Evolutionary conservation across 768 basidiomycete genomes (phyloP).

Genomic region (Pilatotrama ljubarskyi): DNA sequence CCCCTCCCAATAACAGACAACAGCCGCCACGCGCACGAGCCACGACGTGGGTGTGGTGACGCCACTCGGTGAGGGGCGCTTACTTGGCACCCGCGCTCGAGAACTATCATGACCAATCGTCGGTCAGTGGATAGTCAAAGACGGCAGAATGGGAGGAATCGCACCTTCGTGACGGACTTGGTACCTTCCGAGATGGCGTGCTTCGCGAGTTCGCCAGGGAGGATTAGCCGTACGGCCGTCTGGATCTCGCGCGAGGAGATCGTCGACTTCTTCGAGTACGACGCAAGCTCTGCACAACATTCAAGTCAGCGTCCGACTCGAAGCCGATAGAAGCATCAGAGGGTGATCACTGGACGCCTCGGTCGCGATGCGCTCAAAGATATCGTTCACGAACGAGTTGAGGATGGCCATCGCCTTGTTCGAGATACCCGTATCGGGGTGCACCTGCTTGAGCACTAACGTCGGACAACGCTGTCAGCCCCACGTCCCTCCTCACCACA

Average conservation of each 20-base stretch:
- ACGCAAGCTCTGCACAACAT: conserved; percentile 71
- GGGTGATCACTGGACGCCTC: conserved; percentile 73
- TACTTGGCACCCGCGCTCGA: conserved; percentile 49
- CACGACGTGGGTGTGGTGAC: background rate
- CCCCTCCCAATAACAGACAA: background rate
- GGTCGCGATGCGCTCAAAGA: conserved; percentile 89
- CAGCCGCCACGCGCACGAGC: background rate
- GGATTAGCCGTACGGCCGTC: conserved; percentile 91
- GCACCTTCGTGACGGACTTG: conserved; percentile 66
- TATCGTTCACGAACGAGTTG: conserved; percentile 92
- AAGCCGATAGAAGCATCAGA: background rate
- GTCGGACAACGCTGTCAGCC: background rate
- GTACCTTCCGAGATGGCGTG: conserved; percentile 97
- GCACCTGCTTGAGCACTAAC: conserved; percentile 92
- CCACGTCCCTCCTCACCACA: background rate
- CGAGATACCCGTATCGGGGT: conserved; percentile 98
- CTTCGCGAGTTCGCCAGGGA: conserved; percentile 97
- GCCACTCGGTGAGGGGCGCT: conserved; percentile 14
- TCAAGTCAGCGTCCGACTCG: background rate
- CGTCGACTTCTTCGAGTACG: conserved; percentile 98
- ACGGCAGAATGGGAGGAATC: background rate
- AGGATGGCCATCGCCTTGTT: conserved; percentile 95
- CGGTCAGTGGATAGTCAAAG: background rate
- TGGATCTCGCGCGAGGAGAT: conserved; percentile 99
- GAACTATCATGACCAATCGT: conserved; percentile 32